phyloP scores from a whole-genome alignment of 257 asterid species.

The Plectranthus barbatus region DNA sequence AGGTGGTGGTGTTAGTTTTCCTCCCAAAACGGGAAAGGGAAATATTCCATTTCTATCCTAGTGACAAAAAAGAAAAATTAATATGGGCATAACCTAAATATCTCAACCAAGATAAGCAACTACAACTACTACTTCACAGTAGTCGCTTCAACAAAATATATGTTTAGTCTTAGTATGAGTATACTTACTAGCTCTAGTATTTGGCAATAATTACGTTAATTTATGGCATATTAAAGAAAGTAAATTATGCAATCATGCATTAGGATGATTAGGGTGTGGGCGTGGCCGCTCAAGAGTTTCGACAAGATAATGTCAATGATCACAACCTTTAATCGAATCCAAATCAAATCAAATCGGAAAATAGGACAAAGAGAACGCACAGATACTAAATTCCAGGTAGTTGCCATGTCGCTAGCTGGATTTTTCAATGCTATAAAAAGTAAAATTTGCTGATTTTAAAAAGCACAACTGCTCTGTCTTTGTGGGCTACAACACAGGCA shows the following conservation, averaged over 20 bases:
- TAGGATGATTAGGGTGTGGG: no score
- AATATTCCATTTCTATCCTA: neutral
- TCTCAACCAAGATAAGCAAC: neutral
- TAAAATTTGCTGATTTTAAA: neutral
- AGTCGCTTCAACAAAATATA: neutral
- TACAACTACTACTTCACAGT: no score
- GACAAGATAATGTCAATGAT: constrained; percentile 15
- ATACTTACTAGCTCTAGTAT: neutral
- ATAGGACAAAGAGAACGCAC: constrained; percentile 20
- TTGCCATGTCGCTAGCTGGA: constrained; percentile 23
- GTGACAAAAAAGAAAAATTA: neutral
- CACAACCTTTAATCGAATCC: neutral
- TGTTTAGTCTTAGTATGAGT: no score
- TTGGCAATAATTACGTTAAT: neutral
- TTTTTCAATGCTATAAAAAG: constrained; percentile 12
- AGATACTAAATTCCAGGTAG: constrained; percentile 19
- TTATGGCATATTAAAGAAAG: neutral
- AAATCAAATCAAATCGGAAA: neutral
- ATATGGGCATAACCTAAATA: neutral
- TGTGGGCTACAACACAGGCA: constrained; percentile 14
- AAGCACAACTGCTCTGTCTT: constrained; percentile 14
- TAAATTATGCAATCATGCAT: neutral
- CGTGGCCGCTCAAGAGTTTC: no score
- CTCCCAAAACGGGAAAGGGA: neutral
- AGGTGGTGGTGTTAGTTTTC: no score